These are phyloP conservation scores for Venturia nashicola DNA, from an alignment of 2,329 filamentous ascomycete genomes.

Conservation along the genomic window DNA sequence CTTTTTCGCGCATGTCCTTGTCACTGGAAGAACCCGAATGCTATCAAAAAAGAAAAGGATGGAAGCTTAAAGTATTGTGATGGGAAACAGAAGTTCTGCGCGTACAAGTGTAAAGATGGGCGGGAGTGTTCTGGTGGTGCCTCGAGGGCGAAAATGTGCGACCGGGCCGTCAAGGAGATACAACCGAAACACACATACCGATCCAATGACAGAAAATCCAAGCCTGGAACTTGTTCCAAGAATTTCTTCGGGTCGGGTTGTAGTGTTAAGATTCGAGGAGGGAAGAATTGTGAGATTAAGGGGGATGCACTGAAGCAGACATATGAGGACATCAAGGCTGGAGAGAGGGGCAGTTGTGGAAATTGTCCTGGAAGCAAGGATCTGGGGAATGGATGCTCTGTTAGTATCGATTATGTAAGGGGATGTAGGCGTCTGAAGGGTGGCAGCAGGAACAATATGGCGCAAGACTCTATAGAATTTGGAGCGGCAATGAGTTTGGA, in stretches of 20 bases:
- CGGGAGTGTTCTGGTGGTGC: background rate
- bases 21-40: background rate
- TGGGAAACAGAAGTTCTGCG: background rate
- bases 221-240: background rate
- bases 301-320: background rate
- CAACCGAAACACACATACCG: background rate
- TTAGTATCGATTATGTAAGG: background rate
- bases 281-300: background rate
- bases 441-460: no score
- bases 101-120: background rate
- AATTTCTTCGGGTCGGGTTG: background rate
- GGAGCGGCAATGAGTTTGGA: no score
- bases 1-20: background rate
- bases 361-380: slow-evolving; percentile 3
- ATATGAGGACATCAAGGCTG: slow-evolving; percentile 5
- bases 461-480: no score
- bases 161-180: background rate
- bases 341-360: background rate
- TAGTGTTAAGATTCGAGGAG: background rate
- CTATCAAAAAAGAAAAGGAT: background rate
- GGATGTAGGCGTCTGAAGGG: background rate
- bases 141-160: no score
- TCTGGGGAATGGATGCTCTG: slow-evolving; percentile 4
- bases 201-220: background rate
- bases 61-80: background rate